A percentile compares a stretch with the other conserved stretches of the same genome.
Evolutionary conservation across 768 basidiomycete species (phyloP).

Genomic region (Lactarius vividus): DNA sequence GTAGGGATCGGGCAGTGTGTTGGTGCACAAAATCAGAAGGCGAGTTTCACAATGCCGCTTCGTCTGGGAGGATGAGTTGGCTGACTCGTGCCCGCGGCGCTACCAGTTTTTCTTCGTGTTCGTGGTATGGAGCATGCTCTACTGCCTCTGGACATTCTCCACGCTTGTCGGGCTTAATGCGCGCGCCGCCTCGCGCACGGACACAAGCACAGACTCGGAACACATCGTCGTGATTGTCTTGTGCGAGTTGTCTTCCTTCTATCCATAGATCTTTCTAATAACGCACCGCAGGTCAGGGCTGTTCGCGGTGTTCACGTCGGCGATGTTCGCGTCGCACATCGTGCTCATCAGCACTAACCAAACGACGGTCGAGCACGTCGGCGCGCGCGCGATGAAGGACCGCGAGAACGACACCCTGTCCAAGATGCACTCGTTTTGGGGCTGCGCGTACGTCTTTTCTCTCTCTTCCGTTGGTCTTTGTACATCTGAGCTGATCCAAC

Average conservation of each 20-base stretch:
- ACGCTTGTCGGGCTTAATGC: constrained; percentile 57
- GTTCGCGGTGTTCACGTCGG: constrained; percentile 66
- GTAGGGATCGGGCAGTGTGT: constrained; percentile 93
- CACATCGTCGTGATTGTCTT: constrained; percentile 69
- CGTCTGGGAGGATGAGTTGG: background rate
- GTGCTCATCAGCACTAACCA: constrained; percentile 58
- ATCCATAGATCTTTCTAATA: background rate
- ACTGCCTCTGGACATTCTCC: constrained; percentile 59
- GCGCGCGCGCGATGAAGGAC: constrained; percentile 56
- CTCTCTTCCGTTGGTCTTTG: background rate
- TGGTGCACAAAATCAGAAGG: constrained; percentile 89
- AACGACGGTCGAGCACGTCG: constrained; percentile 80
- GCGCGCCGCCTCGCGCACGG: constrained; percentile 30
- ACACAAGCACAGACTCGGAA: constrained; percentile 54
- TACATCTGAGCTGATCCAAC: background rate
- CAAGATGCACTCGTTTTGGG: constrained; percentile 52
- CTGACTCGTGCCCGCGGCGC: background rate
- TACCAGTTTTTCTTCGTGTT: constrained; percentile 83
- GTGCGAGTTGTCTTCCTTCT: constrained; percentile 44
- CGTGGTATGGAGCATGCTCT: constrained; percentile 57
- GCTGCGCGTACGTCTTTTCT: constrained; percentile 46
- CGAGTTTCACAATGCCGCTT: constrained; percentile 32
- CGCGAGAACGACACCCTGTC: constrained; percentile 54
- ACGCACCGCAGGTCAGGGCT: constrained; percentile 52
- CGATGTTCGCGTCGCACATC: constrained; percentile 58